Base-by-base conservation (phyloP, 2,329 filamentous ascomycete genomes). In the Penicillium sp. region DNA sequence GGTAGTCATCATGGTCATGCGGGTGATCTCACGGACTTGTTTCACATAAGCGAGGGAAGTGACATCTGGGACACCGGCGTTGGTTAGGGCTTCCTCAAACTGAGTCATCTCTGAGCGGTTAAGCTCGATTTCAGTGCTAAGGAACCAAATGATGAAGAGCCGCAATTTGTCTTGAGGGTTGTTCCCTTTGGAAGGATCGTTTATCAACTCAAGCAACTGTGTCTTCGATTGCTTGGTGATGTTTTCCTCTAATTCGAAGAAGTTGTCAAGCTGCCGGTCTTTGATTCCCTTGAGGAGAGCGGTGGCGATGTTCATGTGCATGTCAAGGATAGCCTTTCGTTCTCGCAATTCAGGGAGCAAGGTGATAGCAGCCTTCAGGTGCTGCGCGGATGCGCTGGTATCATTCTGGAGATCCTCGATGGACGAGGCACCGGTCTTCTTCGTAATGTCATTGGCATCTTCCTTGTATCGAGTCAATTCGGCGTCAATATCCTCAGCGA, bases 231-330 rank as follows among this genome's bases (percentile, higher is more conserved):
- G 86, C 67, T 94, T 95, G 61, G 82, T 83, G 45, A 95, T 84
- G 50, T 82, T 87, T 62, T 96, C 90, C 61, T 98, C 93, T 4
- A 95, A 71, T 60, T 96, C 87, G 69, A 93, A 98, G 66, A 85
- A 98, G 61, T 92, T 92, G 61, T 98, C 92, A 4, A 98, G 73
- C 62, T 96, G 89, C 11, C 92, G 81, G 52, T 94, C 86, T 61
- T 96, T 95, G 64, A 96, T 95, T 1, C 88, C 89, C 53, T 81
- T 78, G 39, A 83, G 65, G 7, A 84, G 61, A 1, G 86, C 85
- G 1, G 89, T 90, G 3, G 93, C 74, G 42, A 96, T 95, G 60
- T 94, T 95, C 92, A 98, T 98, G 63, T 98, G 92, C 85, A 95
- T 96, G 60, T 95, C 92, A 4, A 98, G 76, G 13, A 83, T 77